Conservation (phyloP, 345 rosid species). For the Anastatica hierochuntica region DNA sequence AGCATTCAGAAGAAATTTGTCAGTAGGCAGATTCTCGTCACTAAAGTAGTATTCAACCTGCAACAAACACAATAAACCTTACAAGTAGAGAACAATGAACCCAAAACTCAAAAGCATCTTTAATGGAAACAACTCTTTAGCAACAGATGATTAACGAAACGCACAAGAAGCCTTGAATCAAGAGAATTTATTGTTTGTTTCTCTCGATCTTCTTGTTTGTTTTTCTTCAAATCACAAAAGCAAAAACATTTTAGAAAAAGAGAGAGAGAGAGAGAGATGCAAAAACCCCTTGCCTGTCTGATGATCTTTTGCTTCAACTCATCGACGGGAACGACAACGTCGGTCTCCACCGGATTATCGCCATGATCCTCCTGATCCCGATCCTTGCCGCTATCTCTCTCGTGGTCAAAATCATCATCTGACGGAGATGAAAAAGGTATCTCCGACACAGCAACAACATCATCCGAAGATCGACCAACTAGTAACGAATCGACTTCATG, state of each 20-base stretch:
- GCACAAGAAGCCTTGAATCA: neutral
- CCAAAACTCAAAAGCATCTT: neutral
- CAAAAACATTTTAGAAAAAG: neutral
- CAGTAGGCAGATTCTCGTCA: constrained; percentile 76
- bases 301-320: constrained; percentile 57
- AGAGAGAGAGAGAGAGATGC: neutral
- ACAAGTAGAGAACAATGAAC: too few species aligned
- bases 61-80: constrained; percentile 6
- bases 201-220: neutral
- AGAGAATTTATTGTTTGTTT: too few species aligned
- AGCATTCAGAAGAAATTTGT: constrained; percentile 55
- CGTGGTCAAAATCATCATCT: constrained; percentile 32
- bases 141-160: neutral
- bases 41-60: constrained; percentile 93
- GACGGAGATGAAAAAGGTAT: constrained; percentile 21
- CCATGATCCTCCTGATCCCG: constrained; percentile 29
- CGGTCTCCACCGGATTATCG: constrained; percentile 16
- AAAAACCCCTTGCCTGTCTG: constrained; percentile 36
- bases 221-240: neutral
- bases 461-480: constrained; percentile 30
- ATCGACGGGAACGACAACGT: constrained; percentile 23
- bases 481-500: constrained; percentile 22
- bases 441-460: constrained; percentile 19
- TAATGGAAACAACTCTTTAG: too few species aligned
- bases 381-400: constrained; percentile 22